These are phyloP conservation scores for Claviceps humidiphila DNA, from an alignment of 2,329 filamentous ascomycete species.

Conservation along the genomic window DNA sequence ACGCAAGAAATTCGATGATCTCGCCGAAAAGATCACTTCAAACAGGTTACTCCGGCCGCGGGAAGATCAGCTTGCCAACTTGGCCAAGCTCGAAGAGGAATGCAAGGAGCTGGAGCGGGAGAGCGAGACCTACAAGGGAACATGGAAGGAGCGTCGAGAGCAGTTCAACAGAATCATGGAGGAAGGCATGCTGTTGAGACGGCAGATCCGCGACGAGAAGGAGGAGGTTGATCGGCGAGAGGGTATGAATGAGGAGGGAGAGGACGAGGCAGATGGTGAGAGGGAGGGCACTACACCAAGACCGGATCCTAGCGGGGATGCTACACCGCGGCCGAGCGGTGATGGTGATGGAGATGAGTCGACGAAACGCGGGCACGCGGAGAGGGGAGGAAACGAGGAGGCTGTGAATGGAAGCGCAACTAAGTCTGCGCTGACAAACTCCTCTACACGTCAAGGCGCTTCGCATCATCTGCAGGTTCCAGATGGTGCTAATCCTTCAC, in stretches of 20 bases:
- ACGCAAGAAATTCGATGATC: conserved; percentile 75
- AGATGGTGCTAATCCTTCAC: conserved; percentile 9
- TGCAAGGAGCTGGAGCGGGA: conserved; percentile 79
- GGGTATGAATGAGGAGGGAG: conserved; percentile 60
- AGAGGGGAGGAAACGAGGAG: conserved; percentile 14
- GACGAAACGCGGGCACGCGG: conserved; percentile 15
- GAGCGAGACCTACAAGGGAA: conserved; percentile 65
- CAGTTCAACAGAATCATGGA: conserved; percentile 84
- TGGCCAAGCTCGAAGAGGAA: conserved; percentile 75
- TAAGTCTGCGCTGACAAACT: conserved; percentile 1
- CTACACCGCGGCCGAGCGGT: conserved; percentile 35
- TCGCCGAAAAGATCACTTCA: conserved; percentile 74
- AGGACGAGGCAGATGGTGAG: conserved; percentile 40
- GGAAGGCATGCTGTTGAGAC: conserved; percentile 74
- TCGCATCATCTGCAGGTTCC: conserved; percentile 7
- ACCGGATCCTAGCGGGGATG: conserved; percentile 36
- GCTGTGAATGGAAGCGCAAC: conserved; percentile 8
- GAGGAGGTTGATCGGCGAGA: conserved; percentile 83
- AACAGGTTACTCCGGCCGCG: conserved; percentile 68
- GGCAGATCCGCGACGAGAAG: conserved; percentile 86
- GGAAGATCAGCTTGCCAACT: conserved; percentile 66
- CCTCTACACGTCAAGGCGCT: conserved; percentile 2
- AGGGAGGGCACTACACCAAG: conserved; percentile 36
- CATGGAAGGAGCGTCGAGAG: conserved; percentile 72
- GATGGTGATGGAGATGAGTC: conserved; percentile 23